Evolutionary conservation across 2,329 filamentous ascomycete genomes (phyloP).

Genomic region (Sclerotinia sclerotiorum): DNA sequence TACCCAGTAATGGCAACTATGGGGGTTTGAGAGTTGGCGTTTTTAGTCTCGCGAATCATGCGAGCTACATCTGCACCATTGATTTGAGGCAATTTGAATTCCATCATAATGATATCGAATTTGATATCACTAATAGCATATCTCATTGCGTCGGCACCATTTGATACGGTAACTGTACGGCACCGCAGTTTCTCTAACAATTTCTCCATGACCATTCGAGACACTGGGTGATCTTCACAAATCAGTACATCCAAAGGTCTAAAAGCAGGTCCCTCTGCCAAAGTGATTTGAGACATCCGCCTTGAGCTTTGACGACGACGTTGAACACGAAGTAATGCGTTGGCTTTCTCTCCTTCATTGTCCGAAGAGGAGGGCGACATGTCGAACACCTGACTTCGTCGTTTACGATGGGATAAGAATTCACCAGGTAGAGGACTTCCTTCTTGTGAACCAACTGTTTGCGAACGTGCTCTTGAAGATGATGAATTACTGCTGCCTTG

Average conservation of each 20-base stretch:
- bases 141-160: conserved; percentile 86
- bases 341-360: conserved; percentile 91
- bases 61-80: conserved; percentile 93
- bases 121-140: conserved; percentile 97
- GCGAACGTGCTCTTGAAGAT: conserved; percentile 74
- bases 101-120: conserved; percentile 98
- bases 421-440: conserved; percentile 72
- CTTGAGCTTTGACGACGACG: conserved; percentile 94
- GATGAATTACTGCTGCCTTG: conserved; percentile 54
- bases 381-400: conserved; percentile 91
- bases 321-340: conserved; percentile 87
- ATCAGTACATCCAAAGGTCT: conserved; percentile 91
- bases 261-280: conserved; percentile 82
- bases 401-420: conserved; percentile 74
- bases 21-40: conserved; percentile 89
- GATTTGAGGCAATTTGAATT: conserved; percentile 92
- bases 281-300: conserved; percentile 84
- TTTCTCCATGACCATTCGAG: conserved; percentile 98
- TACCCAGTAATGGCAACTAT: conserved; percentile 97
- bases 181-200: conserved; percentile 92
- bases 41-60: conserved; percentile 97
- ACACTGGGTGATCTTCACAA: conserved; percentile 96
- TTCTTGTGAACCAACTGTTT: conserved; percentile 93
- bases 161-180: conserved; percentile 86
- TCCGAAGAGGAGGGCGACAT: conserved; percentile 97